These are phyloP conservation scores for Trichosanthes truncata DNA, from an alignment of 306 rosid genomes.

Conservation along the genomic window DNA sequence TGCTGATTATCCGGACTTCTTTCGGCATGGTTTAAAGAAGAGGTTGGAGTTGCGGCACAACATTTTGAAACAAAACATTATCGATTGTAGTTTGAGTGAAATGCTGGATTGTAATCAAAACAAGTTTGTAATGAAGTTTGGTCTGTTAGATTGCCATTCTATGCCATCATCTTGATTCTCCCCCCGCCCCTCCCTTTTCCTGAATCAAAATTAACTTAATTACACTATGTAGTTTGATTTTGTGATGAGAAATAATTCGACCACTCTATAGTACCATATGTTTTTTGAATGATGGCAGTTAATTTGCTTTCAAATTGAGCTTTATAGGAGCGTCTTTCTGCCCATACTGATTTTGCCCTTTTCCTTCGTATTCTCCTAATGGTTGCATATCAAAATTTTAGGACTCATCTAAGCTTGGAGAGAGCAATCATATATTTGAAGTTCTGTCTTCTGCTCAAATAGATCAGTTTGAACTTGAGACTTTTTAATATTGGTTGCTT, in stretches of 20 bases:
- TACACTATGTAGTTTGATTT: neutral
- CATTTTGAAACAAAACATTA: constrained; percentile 35
- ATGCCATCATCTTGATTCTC: neutral
- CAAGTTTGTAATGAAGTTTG: constrained; percentile 57
- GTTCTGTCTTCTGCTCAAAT: neutral
- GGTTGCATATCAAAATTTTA: neutral
- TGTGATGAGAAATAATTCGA: neutral
- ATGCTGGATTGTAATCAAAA: constrained; percentile 71
- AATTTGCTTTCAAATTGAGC: neutral
- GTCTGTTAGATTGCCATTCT: constrained; percentile 25
- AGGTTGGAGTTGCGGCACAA: constrained; percentile 56
- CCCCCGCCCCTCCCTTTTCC: neutral
- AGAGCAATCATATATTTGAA: neutral
- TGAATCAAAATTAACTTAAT: neutral
- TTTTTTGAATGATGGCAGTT: neutral
- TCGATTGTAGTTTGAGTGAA: constrained; percentile 62
- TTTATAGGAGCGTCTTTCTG: neutral
- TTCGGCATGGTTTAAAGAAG: constrained; percentile 71
- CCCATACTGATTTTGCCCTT: neutral
- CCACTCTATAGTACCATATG: neutral
- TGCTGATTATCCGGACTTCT: constrained; percentile 57
- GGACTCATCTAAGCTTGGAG: neutral
- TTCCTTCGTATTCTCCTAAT: neutral
- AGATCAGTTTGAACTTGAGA: neutral
- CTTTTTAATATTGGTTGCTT: neutral